These are phyloP conservation scores for Pleurotus pulmonarius DNA, from an alignment of 768 basidiomycete species.

Conservation along the genomic window DNA sequence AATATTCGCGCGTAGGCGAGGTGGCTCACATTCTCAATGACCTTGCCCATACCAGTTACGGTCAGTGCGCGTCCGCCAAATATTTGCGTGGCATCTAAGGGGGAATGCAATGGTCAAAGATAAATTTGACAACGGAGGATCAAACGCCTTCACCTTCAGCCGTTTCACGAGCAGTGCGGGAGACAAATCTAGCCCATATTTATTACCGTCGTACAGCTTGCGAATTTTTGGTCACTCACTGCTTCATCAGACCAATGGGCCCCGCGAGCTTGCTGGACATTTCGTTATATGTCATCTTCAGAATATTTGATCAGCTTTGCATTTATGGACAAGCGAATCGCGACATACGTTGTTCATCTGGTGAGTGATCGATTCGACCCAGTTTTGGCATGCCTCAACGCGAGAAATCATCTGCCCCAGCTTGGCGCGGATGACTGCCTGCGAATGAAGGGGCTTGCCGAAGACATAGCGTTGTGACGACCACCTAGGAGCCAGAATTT, in stretches of 20 bases:
- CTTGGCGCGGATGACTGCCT: conserved; percentile 87
- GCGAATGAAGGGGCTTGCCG: conserved; percentile 77
- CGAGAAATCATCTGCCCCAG: conserved; percentile 88
- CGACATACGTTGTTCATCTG: conserved; percentile 83
- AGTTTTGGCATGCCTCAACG: conserved; percentile 80
- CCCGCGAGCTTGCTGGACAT: conserved; percentile 87
- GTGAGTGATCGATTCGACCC: conserved; percentile 86
- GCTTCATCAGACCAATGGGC: conserved; percentile 84
- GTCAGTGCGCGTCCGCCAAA: conserved; percentile 92
- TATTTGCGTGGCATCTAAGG: conserved; percentile 74
- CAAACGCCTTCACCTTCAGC: conserved; percentile 44
- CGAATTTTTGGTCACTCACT: conserved; percentile 40
- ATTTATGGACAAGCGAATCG: conserved; percentile 8
- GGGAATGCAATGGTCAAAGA: conserved; percentile 30
- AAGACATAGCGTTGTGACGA: conserved; percentile 86
- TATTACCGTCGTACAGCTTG: neutral
- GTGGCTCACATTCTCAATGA: conserved; percentile 70
- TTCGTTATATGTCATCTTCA: conserved; percentile 81
- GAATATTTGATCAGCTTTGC: no score
- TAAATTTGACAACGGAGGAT: conserved; percentile 11
- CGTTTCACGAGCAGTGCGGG: conserved; percentile 65
- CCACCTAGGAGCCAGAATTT: conserved; percentile 51
- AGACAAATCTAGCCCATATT: conserved; percentile 50
- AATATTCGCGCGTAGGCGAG: conserved; percentile 6
- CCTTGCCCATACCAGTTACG: conserved; percentile 79